Conservation (phyloP, 768 basidiomycete genomes). For the Tephrocybe rancida region DNA sequence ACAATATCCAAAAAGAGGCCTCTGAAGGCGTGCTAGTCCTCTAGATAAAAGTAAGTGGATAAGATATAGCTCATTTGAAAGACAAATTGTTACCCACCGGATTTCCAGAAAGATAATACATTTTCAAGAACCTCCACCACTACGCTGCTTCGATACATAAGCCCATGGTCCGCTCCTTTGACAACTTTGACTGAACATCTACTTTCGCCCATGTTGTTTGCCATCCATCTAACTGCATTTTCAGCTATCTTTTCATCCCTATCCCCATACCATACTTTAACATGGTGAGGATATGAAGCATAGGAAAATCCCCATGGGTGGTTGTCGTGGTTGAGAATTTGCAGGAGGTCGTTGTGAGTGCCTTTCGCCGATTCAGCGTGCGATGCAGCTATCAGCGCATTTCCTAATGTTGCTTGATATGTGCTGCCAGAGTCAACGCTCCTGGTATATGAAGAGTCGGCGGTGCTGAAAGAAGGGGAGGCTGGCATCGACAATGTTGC, state of each 20-base stretch:
- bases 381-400: constrained; percentile 89
- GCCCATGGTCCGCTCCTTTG: constrained; percentile 85
- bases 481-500: constrained; percentile 44
- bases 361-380: constrained; percentile 94
- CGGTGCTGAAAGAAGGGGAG: constrained; percentile 52
- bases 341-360: constrained; percentile 86
- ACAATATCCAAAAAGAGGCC: constrained; percentile 7
- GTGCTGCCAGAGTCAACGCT: constrained; percentile 34
- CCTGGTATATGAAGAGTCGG: constrained; percentile 36
- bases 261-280: constrained; percentile 92
- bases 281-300: constrained; percentile 69
- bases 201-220: constrained; percentile 75
- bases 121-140: constrained; percentile 85
- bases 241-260: constrained; percentile 93
- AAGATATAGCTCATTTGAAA: constrained; percentile 4
- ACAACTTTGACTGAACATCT: constrained; percentile 81
- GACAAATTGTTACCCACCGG: constrained; percentile 19
- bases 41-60: background rate
- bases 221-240: constrained; percentile 91
- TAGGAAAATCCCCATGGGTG: constrained; percentile 93
- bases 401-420: constrained; percentile 78
- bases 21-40: background rate
- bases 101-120: constrained; percentile 58
- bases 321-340: constrained; percentile 89
- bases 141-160: constrained; percentile 91